phyloP scores from a whole-genome alignment of 306 rosid genomes.

The Medicago arabica region DNA sequence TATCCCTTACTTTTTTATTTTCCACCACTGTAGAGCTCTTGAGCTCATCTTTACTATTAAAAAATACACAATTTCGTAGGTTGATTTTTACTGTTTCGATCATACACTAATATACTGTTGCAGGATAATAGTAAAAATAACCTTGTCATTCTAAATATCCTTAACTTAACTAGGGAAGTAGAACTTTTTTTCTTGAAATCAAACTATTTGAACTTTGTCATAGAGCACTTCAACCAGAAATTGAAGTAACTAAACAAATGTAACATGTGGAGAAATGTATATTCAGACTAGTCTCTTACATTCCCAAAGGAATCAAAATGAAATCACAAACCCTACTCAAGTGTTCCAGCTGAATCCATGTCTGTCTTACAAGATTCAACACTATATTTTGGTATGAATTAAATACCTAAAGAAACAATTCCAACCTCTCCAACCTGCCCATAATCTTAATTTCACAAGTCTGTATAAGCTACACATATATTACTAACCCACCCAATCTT shows the following conservation, averaged over 20 bases:
- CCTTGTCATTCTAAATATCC: conserved; percentile 17
- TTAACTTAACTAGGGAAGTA: conserved; percentile 5
- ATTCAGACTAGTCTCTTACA: conserved; percentile 19
- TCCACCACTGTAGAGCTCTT: too few relatives aligned
- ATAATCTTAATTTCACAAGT: conserved; percentile 22
- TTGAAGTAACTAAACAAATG: not conserved
- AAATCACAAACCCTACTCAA: not conserved
- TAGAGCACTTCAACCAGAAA: conserved; percentile 31
- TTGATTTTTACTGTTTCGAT: too few relatives aligned
- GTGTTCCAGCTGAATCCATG: conserved; percentile 15
- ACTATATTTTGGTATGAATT: conserved; percentile 19
- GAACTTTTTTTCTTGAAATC: conserved; percentile 1
- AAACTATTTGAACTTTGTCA: conserved; percentile 17
- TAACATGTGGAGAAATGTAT: conserved; percentile 22
- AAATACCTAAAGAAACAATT: conserved; percentile 10
- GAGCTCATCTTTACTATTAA: too few relatives aligned
- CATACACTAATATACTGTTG: too few relatives aligned
- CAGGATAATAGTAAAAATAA: not conserved
- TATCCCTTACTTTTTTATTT: too few relatives aligned
- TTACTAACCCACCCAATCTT: not conserved
- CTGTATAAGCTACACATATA: conserved; percentile 20
- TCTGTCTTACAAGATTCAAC: conserved; percentile 29
- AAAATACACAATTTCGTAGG: too few relatives aligned
- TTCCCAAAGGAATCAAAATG: conserved; percentile 13
- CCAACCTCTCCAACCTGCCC: conserved; percentile 20